Conservation (phyloP, 768 basidiomycete genomes). For the Hericium alpestre region DNA sequence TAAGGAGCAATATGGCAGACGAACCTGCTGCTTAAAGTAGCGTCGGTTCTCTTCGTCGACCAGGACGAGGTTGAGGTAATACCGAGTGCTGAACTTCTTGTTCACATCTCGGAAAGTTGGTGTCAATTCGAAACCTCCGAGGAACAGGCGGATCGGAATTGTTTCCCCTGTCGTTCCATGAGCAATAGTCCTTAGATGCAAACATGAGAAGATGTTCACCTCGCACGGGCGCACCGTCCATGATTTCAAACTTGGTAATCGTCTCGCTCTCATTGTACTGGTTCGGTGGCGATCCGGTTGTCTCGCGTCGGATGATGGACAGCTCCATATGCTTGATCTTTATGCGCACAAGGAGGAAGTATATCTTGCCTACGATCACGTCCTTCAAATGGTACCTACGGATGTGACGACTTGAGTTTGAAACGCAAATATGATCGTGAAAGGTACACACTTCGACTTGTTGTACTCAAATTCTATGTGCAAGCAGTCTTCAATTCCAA, state of each 20-base stretch:
- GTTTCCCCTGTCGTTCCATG: conserved; percentile 65
- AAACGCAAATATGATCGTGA: not conserved
- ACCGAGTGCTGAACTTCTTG: conserved; percentile 96
- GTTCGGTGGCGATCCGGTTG: conserved; percentile 94
- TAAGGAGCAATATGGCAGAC: conserved; percentile 3
- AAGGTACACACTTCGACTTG: conserved; percentile 79
- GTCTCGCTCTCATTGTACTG: conserved; percentile 99
- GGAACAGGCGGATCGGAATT: conserved; percentile 93
- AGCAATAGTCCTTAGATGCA: not conserved
- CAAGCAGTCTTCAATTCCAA: conserved; percentile 96
- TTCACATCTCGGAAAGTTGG: conserved; percentile 99
- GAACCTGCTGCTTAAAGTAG: conserved; percentile 93
- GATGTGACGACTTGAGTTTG: not conserved
- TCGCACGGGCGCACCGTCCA: conserved; percentile 97
- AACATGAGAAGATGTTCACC: conserved; percentile 32
- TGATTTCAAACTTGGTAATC: conserved; percentile 98
- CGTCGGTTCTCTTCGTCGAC: conserved; percentile 97
- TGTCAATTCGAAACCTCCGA: conserved; percentile 96
- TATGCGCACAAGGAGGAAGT: conserved; percentile 95
- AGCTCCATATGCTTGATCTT: conserved; percentile 99
- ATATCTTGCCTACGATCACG: conserved; percentile 99
- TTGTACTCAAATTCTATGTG: conserved; percentile 99
- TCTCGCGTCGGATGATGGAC: conserved; percentile 94
- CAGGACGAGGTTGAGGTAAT: conserved; percentile 94
- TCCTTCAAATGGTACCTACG: conserved; percentile 94